Base-by-base conservation (phyloP, 208 protist species). In the Phytomonas sp. region DNA sequence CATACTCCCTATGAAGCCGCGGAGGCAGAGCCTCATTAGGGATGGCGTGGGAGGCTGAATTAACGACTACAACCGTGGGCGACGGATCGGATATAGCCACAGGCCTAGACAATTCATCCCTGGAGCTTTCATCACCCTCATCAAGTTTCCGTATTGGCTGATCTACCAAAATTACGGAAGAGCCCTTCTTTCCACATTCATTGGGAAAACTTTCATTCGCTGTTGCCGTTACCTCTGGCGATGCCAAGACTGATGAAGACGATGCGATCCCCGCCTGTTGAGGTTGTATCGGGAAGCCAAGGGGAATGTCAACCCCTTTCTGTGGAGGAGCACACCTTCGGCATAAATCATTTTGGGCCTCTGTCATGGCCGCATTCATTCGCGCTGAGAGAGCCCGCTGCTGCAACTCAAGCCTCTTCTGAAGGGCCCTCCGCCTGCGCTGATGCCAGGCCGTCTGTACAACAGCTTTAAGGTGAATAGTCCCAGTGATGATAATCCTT, bases 381-480 rank as follows among this genome's bases (percentile, higher is more conserved):
- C 33, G 46, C 20, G 31, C 26, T 20, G 65, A 28, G 43, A 64
- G 61, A 5, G 15, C 56, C 62, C 67, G 70, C 31, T 76, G 77
- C 60, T 78, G 71, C 43, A 78, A 62, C 74, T 73, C 36, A 20
- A 33, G 60, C 20, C 64, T 64, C 15, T 67, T 63, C 43, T 78
- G 74, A 28, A 71, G 78, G 31, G 23, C 29, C 17, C 53, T 46
- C 53, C 73, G 37, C 15, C 46, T 26, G 0, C 53, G 74, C 53
- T 74, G 62, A 46, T 76, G 62, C 31, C 75, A 71, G 8, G 74
- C 77, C 7, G 34, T 53, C 61, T 73, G 77, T 32, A 72, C 23
- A 5, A 53, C 56, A 60, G 63, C 23, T 33, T 62, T 34, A 51
- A 76, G 4, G 30, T 56, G 67, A 56, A 62, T 60, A 62, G 68